These are phyloP conservation scores for Sphaerobolus stellatus DNA, from an alignment of 1,284 basidiomycete genomes.

Conservation along the genomic window DNA sequence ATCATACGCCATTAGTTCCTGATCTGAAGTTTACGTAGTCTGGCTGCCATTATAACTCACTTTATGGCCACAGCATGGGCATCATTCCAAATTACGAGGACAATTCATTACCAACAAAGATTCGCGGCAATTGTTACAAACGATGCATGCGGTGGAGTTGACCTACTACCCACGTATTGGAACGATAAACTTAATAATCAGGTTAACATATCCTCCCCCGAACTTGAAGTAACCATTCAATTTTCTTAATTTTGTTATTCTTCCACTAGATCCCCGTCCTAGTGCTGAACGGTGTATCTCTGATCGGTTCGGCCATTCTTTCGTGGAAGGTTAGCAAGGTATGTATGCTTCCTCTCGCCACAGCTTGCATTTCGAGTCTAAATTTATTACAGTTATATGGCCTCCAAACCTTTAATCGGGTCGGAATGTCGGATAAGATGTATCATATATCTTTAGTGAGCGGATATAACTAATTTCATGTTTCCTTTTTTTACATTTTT, in stretches of 20 bases:
- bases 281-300: not conserved
- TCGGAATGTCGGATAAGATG: constrained; percentile 52
- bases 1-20: not conserved
- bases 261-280: not conserved
- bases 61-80: constrained; percentile 16
- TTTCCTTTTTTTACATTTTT: not conserved
- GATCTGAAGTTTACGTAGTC: not conserved
- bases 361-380: too few species aligned
- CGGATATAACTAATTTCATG: too few species aligned
- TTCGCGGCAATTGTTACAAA: constrained; percentile 41
- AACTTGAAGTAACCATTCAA: too few species aligned
- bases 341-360: constrained; percentile 14
- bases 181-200: constrained; percentile 40
- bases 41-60: constrained; percentile 15
- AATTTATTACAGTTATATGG: constrained; percentile 46
- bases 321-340: constrained; percentile 50
- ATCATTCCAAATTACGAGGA: constrained; percentile 30
- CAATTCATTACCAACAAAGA: constrained; percentile 32
- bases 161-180: constrained; percentile 49
- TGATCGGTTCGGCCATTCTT: constrained; percentile 28
- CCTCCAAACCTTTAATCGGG: constrained; percentile 49
- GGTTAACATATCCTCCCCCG: constrained; percentile 27
- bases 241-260: too few species aligned
- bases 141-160: constrained; percentile 46
- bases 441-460: constrained; percentile 41